Evolutionary conservation across 1,284 basidiomycete genomes (phyloP).

Genomic region (Melampsora americana): DNA sequence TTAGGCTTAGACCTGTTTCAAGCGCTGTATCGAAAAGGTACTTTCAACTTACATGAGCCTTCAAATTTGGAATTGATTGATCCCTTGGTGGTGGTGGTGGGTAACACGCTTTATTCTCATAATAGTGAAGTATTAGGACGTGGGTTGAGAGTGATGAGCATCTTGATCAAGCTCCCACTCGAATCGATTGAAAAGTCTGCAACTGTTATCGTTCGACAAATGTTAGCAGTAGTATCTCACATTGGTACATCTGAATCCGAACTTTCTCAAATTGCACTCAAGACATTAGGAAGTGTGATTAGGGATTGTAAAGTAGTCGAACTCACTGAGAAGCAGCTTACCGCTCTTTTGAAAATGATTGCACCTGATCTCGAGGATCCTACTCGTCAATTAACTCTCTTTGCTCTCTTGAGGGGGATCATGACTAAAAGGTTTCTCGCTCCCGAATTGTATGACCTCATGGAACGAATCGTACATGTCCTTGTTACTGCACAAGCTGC

Average conservation of each 20-base stretch:
- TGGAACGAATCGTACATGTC: slow-evolving; percentile 90
- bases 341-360: slow-evolving; percentile 79
- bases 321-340: slow-evolving; percentile 82
- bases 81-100: slow-evolving; percentile 79
- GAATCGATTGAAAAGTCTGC: slow-evolving; percentile 72
- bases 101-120: slow-evolving; percentile 86
- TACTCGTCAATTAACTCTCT: slow-evolving; percentile 78
- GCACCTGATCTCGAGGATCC: slow-evolving; percentile 91
- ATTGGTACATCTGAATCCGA: slow-evolving; percentile 86
- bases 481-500: slow-evolving; percentile 90
- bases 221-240: slow-evolving; percentile 77
- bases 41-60: slow-evolving; percentile 76
- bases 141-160: slow-evolving; percentile 75
- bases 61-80: slow-evolving; percentile 74
- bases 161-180: slow-evolving; percentile 79
- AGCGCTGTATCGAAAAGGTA: slow-evolving; percentile 77
- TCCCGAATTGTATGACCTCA: slow-evolving; percentile 94
- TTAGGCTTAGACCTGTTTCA: slow-evolving; percentile 91
- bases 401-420: slow-evolving; percentile 86
- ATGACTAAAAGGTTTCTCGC: slow-evolving; percentile 86
- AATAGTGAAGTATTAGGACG: slow-evolving; percentile 74
- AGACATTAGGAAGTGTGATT: slow-evolving; percentile 77
- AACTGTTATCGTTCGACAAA: slow-evolving; percentile 80
- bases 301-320: slow-evolving; percentile 76
- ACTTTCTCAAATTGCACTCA: slow-evolving; percentile 80